Percentiles rank a stretch among this genome's conserved stretches.
Evolutionary conservation across 2,329 filamentous ascomycete genomes (phyloP).

Genomic region (Nectriaceae sp.): DNA sequence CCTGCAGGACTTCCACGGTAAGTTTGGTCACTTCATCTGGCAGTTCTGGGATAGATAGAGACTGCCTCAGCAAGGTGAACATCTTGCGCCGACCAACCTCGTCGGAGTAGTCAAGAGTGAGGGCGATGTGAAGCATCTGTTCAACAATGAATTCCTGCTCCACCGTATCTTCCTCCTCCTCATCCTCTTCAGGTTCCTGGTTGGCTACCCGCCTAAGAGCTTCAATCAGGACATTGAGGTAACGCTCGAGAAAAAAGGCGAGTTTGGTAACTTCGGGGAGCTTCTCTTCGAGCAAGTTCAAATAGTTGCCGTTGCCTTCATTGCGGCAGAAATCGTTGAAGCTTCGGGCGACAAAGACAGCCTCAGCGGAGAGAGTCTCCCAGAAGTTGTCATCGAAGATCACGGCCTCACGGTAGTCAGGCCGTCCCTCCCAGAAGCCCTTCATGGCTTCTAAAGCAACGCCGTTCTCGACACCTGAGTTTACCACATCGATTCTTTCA

Average conservation of each 20-base stretch:
- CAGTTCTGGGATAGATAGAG: constrained; percentile 80
- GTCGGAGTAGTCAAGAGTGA: constrained; percentile 95
- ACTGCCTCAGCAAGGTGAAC: constrained; percentile 86
- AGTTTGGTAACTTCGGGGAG: constrained; percentile 92
- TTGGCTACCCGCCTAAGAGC: constrained; percentile 59
- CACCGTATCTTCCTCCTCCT: constrained; percentile 79
- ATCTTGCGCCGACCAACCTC: constrained; percentile 95
- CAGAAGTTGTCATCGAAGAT: constrained; percentile 75
- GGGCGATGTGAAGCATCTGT: constrained; percentile 88
- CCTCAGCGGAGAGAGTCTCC: constrained; percentile 80
- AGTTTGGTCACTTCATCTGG: constrained; percentile 93
- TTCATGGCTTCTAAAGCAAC: constrained; percentile 93
- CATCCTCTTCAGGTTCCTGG: constrained; percentile 57
- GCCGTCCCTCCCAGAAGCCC: constrained; percentile 92
- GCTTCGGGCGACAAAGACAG: constrained; percentile 85
- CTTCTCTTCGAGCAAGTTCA: constrained; percentile 83
- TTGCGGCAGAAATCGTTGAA: constrained; percentile 91
- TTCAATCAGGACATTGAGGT: constrained; percentile 70
- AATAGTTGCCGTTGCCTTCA: constrained; percentile 72
- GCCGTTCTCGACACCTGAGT: constrained; percentile 85
- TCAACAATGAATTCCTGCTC: constrained; percentile 96
- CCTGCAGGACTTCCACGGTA: constrained; percentile 76
- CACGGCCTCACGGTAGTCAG: constrained; percentile 75
- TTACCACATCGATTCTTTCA: constrained; percentile 90
- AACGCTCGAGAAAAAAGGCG: constrained; percentile 81